Conservation (phyloP, 768 basidiomycete genomes). For the Imleria badia region DNA sequence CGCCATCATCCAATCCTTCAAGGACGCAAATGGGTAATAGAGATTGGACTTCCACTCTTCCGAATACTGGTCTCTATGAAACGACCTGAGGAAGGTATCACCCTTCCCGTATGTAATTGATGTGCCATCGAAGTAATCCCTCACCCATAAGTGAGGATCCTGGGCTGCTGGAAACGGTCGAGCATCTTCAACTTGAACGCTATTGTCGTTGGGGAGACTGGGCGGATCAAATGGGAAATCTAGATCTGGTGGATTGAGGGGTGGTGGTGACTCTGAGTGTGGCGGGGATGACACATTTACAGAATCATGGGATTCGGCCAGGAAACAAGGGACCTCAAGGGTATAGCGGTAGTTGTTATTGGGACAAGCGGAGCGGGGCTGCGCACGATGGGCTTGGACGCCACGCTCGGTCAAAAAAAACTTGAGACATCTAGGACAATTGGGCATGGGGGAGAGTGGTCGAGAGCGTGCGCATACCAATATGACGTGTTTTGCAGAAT, state of each 20-base stretch:
- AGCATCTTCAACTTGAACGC: not conserved
- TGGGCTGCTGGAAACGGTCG: not conserved
- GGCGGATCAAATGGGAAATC: no score
- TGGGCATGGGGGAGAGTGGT: no score
- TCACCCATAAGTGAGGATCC: not conserved
- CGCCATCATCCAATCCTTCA: conserved; percentile 33
- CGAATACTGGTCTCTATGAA: not conserved
- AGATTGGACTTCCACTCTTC: not conserved
- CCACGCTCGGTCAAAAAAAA: no score
- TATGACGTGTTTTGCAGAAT: no score
- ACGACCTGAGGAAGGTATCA: not conserved
- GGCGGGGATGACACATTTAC: no score
- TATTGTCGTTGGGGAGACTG: not conserved
- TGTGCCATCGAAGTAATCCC: not conserved
- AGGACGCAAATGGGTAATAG: conserved; percentile 35
- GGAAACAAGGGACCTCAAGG: not conserved
- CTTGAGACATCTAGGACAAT: no score
- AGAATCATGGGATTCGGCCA: no score
- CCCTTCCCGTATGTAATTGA: not conserved
- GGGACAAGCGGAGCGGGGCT: not conserved
- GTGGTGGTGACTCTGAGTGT: no score
- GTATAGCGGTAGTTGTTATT: not conserved
- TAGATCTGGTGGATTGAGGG: no score
- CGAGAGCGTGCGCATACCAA: no score
- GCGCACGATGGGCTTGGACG: not conserved